Evolutionary conservation across 805 yeast genomes (phyloP).

Genomic region (Saccharomycopsis babjevae): DNA sequence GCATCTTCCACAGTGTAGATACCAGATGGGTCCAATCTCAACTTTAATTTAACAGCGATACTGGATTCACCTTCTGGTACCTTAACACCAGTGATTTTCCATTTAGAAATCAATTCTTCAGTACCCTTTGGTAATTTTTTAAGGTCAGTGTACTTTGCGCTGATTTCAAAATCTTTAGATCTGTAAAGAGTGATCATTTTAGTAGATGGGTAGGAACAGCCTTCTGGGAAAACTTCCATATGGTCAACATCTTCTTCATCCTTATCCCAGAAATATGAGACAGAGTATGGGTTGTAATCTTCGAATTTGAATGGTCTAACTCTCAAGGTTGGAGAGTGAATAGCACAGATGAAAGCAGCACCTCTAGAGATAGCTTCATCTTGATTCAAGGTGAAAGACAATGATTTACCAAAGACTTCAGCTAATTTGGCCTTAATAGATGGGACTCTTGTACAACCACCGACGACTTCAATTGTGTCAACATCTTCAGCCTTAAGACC

Average conservation of each 20-base stretch:
- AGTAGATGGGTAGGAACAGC: slow-evolving; percentile 88
- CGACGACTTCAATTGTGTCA: slow-evolving; percentile 89
- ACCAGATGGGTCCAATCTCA: slow-evolving; percentile 96
- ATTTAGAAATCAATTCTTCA: slow-evolving; percentile 57
- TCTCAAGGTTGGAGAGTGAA: slow-evolving; percentile 97
- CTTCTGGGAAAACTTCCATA: slow-evolving; percentile 94
- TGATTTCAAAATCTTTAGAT: slow-evolving; percentile 75
- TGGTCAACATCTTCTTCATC: slow-evolving; percentile 85
- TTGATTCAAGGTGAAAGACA: slow-evolving; percentile 93
- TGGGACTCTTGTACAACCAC: slow-evolving; percentile 99
- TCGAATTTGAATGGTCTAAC: slow-evolving; percentile 98
- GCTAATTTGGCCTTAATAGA: slow-evolving; percentile 71
- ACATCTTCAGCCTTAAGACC: slow-evolving; percentile 61
- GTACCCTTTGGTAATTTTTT: slow-evolving; percentile 64
- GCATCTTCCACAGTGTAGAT: slow-evolving; percentile 90
- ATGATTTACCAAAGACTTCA: slow-evolving; percentile 71
- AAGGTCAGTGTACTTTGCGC: slow-evolving; percentile 76
- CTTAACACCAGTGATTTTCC: slow-evolving; percentile 80
- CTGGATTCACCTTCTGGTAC: slow-evolving; percentile 66
- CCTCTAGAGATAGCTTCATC: slow-evolving; percentile 99
- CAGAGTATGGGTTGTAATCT: slow-evolving; percentile 85
- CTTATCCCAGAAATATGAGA: slow-evolving; percentile 91
- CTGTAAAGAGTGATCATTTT: slow-evolving; percentile 92
- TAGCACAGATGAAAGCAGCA: slow-evolving; percentile 97
- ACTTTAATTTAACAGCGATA: slow-evolving; percentile 82